Conservation (phyloP, 257 asterid genomes). For the Rhazya stricta region DNA sequence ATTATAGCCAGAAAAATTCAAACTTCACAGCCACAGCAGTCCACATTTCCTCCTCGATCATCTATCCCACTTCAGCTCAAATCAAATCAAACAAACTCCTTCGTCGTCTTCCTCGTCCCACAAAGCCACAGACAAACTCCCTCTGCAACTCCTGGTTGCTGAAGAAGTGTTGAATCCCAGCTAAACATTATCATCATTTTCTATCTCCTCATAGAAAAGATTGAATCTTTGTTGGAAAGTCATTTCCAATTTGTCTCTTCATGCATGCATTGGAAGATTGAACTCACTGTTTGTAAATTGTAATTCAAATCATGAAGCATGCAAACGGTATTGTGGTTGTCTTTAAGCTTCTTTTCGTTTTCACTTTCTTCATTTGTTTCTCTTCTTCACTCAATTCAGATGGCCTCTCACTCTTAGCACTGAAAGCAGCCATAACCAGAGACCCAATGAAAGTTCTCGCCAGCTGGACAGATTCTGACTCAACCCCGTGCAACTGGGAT, state of each 20-base stretch:
- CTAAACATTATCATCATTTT: constrained; percentile 2
- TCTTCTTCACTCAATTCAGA: constrained; percentile 56
- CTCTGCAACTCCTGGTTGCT: constrained; percentile 43
- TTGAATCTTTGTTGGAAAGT: constrained; percentile 26
- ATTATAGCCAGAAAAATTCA: constrained; percentile 34
- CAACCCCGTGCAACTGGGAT: constrained; percentile 76
- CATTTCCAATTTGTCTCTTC: background rate
- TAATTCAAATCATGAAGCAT: constrained; percentile 19
- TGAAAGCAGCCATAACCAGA: constrained; percentile 63
- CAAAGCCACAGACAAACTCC: constrained; percentile 8
- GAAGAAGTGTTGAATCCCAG: constrained; percentile 6
- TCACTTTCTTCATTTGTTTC: constrained; percentile 33
- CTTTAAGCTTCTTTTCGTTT: constrained; percentile 30
- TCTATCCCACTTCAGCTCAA: constrained; percentile 25
- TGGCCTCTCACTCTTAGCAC: constrained; percentile 83
- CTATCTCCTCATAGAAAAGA: constrained; percentile 22
- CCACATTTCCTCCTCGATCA: constrained; percentile 40
- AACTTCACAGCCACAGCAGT: constrained; percentile 25
- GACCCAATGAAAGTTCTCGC: constrained; percentile 64
- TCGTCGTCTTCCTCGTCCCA: constrained; percentile 31
- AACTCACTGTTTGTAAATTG: background rate
- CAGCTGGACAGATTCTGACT: constrained; percentile 66
- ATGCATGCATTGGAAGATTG: constrained; percentile 3
- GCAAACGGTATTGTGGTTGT: background rate
- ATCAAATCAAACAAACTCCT: constrained; percentile 30